Evolutionary conservation across 352 stramenopile genomes (phyloP), one percentile per base, ranked within the genome.

Genomic region (Pythium scleroteichum): DNA sequence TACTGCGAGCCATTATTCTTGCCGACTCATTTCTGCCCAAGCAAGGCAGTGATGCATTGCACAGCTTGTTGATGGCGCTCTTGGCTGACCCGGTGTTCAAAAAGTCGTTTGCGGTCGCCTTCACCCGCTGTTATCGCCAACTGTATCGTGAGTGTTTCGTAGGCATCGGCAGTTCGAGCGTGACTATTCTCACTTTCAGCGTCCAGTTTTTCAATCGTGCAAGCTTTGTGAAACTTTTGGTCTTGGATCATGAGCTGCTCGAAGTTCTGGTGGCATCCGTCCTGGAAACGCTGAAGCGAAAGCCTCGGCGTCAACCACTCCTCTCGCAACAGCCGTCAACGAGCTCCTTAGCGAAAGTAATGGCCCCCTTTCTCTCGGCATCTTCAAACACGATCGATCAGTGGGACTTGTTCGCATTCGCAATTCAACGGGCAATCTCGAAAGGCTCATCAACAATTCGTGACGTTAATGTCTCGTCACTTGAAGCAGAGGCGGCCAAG

Each of bases 171-270:
- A 91, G 73, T 29, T 84, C 79, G 19, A 86, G 67, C 12, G 97
- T 98, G 52, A 98, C 90, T 23, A 95, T 95, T 59, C 71, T 96
- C 40, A 82, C 83, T 20, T 93, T 99, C 46, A 94, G 82, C 32
- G 97, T 99, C 5, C 97, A 99, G 72, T 99, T 99, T 61, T 90
- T 99, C 61, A 99, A 99, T 69, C 91, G 97, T n/a, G 89, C 94
- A 27, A 97, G 90, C 7, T 99, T 99, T 73, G 96, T 99, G 17
- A 86, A 87, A 62, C 72, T 90, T 2, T 53, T 94, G n/a, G 80
- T 91, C 22, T 68, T 72, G 6, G 72, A 91, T 57, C 84, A 90
- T 63, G 81, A 87, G 26, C 53, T 94, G 8, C 62, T 94, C 24
- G 82, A 90, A 58, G 82, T 92, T 2, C 61, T 95, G 16, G 71